Evolutionary conservation across 2,329 filamentous ascomycete species (phyloP).

Genomic region (Didymella pomorum): DNA sequence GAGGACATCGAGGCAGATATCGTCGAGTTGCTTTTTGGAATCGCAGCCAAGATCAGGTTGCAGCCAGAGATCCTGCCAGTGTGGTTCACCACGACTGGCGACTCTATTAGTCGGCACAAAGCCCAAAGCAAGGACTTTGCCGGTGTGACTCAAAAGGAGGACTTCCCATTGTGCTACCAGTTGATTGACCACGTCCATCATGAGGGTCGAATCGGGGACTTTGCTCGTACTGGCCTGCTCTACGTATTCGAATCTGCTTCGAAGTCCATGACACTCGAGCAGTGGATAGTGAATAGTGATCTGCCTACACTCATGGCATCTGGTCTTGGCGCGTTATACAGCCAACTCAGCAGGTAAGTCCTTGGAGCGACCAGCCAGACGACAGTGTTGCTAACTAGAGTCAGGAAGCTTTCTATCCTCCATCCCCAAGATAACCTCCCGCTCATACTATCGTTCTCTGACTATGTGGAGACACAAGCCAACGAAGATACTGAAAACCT

Average conservation of each 20-base stretch:
- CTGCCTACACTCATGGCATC: conserved; percentile 97
- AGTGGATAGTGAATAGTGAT: conserved; percentile 97
- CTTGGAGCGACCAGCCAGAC: neutral
- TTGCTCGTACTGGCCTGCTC: conserved; percentile 89
- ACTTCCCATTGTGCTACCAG: conserved; percentile 95
- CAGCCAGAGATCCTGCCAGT: conserved; percentile 85
- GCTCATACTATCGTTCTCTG: conserved; percentile 85
- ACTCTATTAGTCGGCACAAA: conserved; percentile 52
- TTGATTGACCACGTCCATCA: conserved; percentile 97
- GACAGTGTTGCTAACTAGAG: conserved; percentile 21
- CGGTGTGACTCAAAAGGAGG: conserved; percentile 83
- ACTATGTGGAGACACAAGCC: conserved; percentile 78
- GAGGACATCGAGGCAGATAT: conserved; percentile 86
- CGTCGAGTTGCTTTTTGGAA: conserved; percentile 92
- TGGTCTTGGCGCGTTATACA: conserved; percentile 81
- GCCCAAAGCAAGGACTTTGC: conserved; percentile 74
- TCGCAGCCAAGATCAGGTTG: conserved; percentile 93
- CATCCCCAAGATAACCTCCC: conserved; percentile 78
- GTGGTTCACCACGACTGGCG: conserved; percentile 74
- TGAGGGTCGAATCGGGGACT: conserved; percentile 93
- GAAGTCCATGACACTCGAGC: conserved; percentile 80
- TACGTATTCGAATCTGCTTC: conserved; percentile 96
- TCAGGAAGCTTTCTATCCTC: conserved; percentile 80
- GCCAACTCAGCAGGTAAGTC: conserved; percentile 68
- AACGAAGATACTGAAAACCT: conserved; percentile 73